These are phyloP conservation scores for Drechslera avenae DNA, from an alignment of 2,329 filamentous ascomycete genomes.

Conservation along the genomic window DNA sequence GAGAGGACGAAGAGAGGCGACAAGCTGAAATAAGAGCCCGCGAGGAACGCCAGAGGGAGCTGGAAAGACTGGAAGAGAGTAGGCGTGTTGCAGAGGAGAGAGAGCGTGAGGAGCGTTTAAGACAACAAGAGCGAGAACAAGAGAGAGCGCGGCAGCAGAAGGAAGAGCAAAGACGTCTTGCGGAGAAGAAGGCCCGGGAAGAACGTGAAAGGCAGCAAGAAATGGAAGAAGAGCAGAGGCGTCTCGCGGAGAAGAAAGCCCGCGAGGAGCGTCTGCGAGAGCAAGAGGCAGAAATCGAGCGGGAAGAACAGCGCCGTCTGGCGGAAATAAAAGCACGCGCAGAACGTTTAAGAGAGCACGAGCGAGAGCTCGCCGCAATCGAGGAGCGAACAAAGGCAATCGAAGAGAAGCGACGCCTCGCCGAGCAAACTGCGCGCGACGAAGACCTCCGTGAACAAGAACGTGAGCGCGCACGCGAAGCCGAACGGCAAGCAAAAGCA, in stretches of 20 bases:
- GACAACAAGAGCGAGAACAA: too few relatives aligned
- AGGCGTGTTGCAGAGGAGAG: constrained; percentile 2
- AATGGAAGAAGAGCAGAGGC: too few relatives aligned
- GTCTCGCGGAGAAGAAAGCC: neutral
- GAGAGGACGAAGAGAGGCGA: neutral
- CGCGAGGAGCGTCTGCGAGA: neutral
- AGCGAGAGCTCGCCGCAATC: neutral
- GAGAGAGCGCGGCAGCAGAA: neutral
- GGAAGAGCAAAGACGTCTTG: neutral
- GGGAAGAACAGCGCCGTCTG: constrained; percentile 2
- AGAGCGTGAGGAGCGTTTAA: too few relatives aligned
- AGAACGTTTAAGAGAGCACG: neutral
- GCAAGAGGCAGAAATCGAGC: too few relatives aligned
- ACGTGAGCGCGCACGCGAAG: neutral
- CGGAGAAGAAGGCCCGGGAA: too few relatives aligned
- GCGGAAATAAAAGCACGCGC: neutral
- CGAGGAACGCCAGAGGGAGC: constrained; percentile 6
- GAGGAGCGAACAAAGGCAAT: constrained; percentile 1
- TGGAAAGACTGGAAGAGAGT: constrained; percentile 1
- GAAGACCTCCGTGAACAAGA: too few relatives aligned
- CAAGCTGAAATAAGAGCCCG: constrained; percentile 6
- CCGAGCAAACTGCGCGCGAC: too few relatives aligned
- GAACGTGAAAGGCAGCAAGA: too few relatives aligned
- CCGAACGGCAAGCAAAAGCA: constrained; percentile 3
- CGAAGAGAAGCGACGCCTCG: neutral